These are phyloP conservation scores for Auriculariales sp. DNA, from an alignment of 768 basidiomycete genomes.

Conservation along the genomic window DNA sequence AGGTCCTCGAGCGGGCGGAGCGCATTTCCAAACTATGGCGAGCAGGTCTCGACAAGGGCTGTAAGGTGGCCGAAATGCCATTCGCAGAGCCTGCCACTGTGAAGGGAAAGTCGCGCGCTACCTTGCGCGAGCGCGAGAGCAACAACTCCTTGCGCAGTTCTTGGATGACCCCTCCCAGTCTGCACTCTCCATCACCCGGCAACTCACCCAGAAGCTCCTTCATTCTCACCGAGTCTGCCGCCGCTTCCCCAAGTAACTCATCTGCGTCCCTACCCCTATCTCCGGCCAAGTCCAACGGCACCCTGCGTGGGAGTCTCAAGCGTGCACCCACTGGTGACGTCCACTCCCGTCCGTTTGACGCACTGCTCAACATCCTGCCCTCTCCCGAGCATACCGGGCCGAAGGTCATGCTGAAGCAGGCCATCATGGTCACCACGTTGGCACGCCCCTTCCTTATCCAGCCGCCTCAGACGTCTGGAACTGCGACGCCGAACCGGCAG, in stretches of 20 bases:
- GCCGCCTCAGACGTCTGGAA: too few relatives aligned
- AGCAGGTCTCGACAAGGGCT: slow-evolving; percentile 9
- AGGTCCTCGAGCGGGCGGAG: slow-evolving; percentile 25
- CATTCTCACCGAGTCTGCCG: not conserved
- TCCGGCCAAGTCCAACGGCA: too few relatives aligned
- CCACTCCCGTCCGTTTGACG: slow-evolving; percentile 23
- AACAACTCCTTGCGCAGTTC: slow-evolving; percentile 43
- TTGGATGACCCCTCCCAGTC: not conserved
- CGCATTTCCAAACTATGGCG: slow-evolving; percentile 24
- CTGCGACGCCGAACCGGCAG: not conserved
- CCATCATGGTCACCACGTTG: slow-evolving; percentile 26
- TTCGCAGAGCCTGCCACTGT: not conserved
- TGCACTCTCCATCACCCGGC: not conserved
- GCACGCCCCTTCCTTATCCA: slow-evolving; percentile 19
- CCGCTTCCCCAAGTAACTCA: not conserved
- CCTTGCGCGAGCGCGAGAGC: slow-evolving; percentile 26
- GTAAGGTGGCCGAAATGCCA: too few relatives aligned
- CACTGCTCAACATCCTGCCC: slow-evolving; percentile 23
- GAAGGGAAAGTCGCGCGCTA: not conserved
- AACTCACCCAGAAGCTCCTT: not conserved
- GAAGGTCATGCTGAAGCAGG: slow-evolving; percentile 21
- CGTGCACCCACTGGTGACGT: slow-evolving; percentile 11
- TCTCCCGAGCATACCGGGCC: slow-evolving; percentile 11
- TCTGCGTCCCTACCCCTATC: not conserved
- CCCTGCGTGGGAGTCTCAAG: too few relatives aligned